Base-by-base conservation (phyloP, 805 yeast species). In the Yamadazyma paraphyllophila region DNA sequence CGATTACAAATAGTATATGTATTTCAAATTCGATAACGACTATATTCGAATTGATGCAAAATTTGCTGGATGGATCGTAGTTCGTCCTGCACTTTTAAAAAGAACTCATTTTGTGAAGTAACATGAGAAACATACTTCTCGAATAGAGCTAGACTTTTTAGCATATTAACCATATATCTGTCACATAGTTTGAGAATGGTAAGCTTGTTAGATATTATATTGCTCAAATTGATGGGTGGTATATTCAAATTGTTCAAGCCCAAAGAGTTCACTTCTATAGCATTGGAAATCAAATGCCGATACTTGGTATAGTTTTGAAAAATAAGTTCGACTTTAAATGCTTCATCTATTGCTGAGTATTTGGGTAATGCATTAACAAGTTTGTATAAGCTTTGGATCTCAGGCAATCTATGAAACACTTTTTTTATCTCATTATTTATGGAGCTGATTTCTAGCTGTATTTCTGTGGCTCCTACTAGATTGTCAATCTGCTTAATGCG, bases 61-160 rank as follows among this genome's bases (percentile, higher is more conserved):
- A 26, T 12, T 14, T 10, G 35, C 9, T 37, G 38, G 11, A 42
- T 29, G 29, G 34, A 14, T 12, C 10, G 24, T n/a, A 45, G 13
- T 9, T 15, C 24, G 6, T 39, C 24, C 11, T 42, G 42, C 2
- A 40, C 25, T 3, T 33, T 17, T n/a, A 36, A 9, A 14, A 41
- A 41, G 35, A 39, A 51, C 11, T 46, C 42, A 36, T 51, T 51
- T 17, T 51, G 46, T 14, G 34, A 9, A 24, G 16, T 41, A 16
- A 43, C 31, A 3, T 34, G 26, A 9, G 2, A n/a, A 3, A 45
- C 29, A 32, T 36, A 48, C 27, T 44, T 51, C 29, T 51, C 52
- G 6, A 48, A 14, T 11, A 48, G n/a, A 2, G 46, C 39, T 13
- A 48, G 17, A 20, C 45, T 42, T 4, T 30, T 15, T 6, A 48